Evolutionary conservation across 2,329 filamentous ascomycete species (phyloP).

Genomic region (Phyllosticta citrichinensis): DNA sequence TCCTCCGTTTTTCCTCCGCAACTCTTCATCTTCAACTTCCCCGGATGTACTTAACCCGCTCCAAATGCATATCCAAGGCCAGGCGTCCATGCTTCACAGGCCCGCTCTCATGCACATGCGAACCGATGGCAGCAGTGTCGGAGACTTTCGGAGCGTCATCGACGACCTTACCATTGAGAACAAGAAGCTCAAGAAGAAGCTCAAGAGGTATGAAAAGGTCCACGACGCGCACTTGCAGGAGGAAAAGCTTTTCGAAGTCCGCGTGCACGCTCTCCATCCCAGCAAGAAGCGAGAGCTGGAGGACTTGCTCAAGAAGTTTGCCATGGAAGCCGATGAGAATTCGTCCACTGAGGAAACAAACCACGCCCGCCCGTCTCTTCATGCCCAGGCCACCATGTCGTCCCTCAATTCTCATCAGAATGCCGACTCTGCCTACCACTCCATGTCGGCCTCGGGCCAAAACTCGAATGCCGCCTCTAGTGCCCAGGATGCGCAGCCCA

Average conservation of each 20-base stretch:
- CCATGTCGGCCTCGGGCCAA: slow-evolving; percentile 42
- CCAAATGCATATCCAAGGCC: slow-evolving; percentile 11
- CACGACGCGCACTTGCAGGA: slow-evolving; percentile 57
- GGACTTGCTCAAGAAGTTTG: slow-evolving; percentile 60
- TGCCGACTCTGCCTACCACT: slow-evolving; percentile 52
- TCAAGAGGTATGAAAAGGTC: slow-evolving; percentile 60
- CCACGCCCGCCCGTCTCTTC: slow-evolving; percentile 30
- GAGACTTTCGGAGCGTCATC: slow-evolving; percentile 73
- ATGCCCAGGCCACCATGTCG: slow-evolving; percentile 44
- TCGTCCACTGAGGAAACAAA: slow-evolving; percentile 21
- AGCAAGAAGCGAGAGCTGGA: slow-evolving; percentile 70
- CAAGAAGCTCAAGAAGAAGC: slow-evolving; percentile 61
- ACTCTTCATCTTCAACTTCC: slow-evolving; percentile 36
- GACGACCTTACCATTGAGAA: slow-evolving; percentile 82
- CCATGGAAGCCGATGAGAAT: slow-evolving; percentile 19
- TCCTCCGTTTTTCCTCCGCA: slow-evolving; percentile 35
- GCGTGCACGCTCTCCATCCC: slow-evolving; percentile 61
- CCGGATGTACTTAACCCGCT: slow-evolving; percentile 22
- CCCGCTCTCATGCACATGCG: slow-evolving; percentile 28
- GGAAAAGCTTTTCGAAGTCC: slow-evolving; percentile 75
- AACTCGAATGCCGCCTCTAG: slow-evolving; percentile 27
- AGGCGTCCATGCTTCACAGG: slow-evolving; percentile 17
- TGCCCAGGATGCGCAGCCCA: slow-evolving; percentile 16
- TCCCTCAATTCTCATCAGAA: slow-evolving; percentile 43
- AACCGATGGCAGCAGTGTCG: slow-evolving; percentile 48